Base-by-base conservation (phyloP, 2,329 filamentous ascomycete species). In the Domatiomyces globalis region DNA sequence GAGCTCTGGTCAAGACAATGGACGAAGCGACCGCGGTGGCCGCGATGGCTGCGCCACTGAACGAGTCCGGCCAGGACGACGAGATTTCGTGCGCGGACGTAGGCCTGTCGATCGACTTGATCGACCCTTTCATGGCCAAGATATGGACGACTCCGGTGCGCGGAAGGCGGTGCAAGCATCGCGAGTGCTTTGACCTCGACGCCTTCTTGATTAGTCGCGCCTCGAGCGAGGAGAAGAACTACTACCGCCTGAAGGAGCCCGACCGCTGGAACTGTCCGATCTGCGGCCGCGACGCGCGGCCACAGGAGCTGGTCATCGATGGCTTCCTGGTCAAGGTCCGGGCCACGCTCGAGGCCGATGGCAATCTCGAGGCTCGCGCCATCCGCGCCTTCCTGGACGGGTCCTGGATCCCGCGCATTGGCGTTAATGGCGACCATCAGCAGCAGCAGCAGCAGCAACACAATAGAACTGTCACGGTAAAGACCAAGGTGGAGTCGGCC, bases 181-280 rank as follows among this genome's bases (percentile, higher is more conserved):
- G 83, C 36, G 87, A 95, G 63, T 95, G 88, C 63, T 95, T 96
- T 63, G 90, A 96, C 64, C 78, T 95, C 6, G 77, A 84, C 18
- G 89, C 79, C 0, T 96, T 87, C 71, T 75, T 98, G 7, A 66
- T 73, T 12, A 86, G 83, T 4, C 79, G 86, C 15, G 63, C 60
- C 19, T 66, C 64, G 20, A 68, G 65, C 43, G 73, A 74, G 50
- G 46, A 49, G 42, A 52, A 54, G 9, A 51, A 44, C 45, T 15
- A 39, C 33, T 86, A 92, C 61, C 78, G 79, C 49, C 43, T 45
- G 19, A 54, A 39, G 50, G 57, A 49, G 49, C 50, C 57, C 45
- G 86, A 92, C 61, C 78, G 79, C 49, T 95, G 89, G 88, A 83
- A 78, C 56, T 98, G 92, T 61, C 92, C 92, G 0, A 79, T 94